A percentile compares a stretch with the other conserved stretches of the same genome.
phyloP scores from a whole-genome alignment of 805 yeast genomes.

The Schizosaccharomyces osmophilus region DNA sequence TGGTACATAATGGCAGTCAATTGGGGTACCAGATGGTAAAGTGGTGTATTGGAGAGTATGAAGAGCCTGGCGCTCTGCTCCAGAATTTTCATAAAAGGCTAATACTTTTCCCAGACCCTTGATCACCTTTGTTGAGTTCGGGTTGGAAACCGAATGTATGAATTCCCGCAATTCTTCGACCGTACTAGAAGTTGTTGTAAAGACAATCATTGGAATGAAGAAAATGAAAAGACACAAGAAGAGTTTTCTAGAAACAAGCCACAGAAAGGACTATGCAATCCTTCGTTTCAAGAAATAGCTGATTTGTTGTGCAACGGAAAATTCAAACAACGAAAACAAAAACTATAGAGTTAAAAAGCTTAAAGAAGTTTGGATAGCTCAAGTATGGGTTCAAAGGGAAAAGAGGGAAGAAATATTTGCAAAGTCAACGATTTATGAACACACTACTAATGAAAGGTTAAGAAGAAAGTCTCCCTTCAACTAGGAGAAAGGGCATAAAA shows the following conservation, averaged over 20 bases:
- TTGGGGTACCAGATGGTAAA: not conserved
- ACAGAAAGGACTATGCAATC: not conserved
- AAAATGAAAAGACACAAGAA: not conserved
- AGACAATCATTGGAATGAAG: not conserved
- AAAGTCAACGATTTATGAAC: too few relatives aligned
- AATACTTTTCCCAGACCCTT: not conserved
- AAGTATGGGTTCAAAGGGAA: too few relatives aligned
- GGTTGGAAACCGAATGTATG: not conserved
- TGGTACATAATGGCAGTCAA: not conserved
- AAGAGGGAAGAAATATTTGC: too few relatives aligned
- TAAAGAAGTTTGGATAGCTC: too few relatives aligned
- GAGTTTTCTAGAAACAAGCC: not conserved
- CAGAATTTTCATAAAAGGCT: not conserved
- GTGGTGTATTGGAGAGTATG: not conserved
- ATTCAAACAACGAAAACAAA: too few relatives aligned
- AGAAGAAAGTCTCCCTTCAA: too few relatives aligned
- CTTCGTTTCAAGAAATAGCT: too few relatives aligned
- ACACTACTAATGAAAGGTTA: too few relatives aligned
- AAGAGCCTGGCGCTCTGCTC: not conserved
- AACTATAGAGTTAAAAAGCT: too few relatives aligned
- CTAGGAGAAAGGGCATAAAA: too few relatives aligned
- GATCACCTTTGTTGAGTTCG: not conserved
- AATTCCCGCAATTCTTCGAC: not conserved
- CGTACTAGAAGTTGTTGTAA: not conserved
- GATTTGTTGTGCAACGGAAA: too few relatives aligned